Evolutionary conservation across 1,139 yeast genomes (phyloP), one percentile per base, ranked within the genome.

Genomic region (Candida frijolesensis): DNA sequence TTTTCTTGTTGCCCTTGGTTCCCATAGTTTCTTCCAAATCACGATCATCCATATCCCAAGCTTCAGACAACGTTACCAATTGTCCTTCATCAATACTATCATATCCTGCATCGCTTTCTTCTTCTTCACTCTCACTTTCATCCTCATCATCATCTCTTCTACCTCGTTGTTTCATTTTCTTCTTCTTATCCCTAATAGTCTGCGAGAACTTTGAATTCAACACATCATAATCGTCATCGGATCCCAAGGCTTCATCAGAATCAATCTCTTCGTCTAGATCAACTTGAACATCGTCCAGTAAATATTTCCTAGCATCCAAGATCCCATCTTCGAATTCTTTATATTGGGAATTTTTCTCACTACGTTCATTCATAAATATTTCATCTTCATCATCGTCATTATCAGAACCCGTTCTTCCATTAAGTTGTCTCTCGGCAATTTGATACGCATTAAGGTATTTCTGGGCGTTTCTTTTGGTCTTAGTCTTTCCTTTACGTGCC

Each of bases 21-120:
- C 57, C 55, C 25, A 64, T 61, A 3, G 60, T 54, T 42, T 60
- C 62, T 29, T 61, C 60, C 54, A 70, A 64, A 53, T 81, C 86
- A 42, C 66, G 70, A 34, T 84, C 91, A 63, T 89, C 96, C 72
- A 84, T 67, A 65, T 88, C 97, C 96, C 96, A 91, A 5, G 89
- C 92, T 59, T 86, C 91, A 7, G 96, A 87, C 45, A 91, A 74
- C 0, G 96, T 81, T 49, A 88, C 80, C 52, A 91, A 74, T 59
- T 89, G 88, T 35, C 71, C 72, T 64, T 89, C 96, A 60, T 91
- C 97, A 45, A 82, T 66, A 60, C 85, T 80, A 44, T 69, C 72
- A 56, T 81, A 85, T 67, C 81, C 82, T 16, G 73, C 78, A 42
- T 70, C 76, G 10, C 68, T 72, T 2, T 64, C 72, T 45, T 60